A percentile compares a stretch with the other conserved stretches of the same genome.
Conservation (phyloP, 2,329 filamentous ascomycete genomes). For the Colletotrichum cuscutae region DNA sequence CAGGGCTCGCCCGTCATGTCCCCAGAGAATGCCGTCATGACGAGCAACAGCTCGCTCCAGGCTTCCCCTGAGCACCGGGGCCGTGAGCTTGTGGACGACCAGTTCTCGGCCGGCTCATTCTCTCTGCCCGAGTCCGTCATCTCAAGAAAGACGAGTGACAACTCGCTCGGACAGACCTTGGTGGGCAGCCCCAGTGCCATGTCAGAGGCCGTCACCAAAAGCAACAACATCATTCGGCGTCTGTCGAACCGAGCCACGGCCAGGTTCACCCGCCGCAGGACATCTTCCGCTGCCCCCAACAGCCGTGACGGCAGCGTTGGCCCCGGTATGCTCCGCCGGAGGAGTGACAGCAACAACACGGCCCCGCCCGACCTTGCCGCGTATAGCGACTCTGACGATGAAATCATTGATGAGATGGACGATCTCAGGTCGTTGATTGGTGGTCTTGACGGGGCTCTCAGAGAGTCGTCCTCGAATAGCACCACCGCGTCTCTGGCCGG, state of each 20-base stretch:
- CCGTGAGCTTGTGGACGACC: slow-evolving; percentile 61
- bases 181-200: slow-evolving; percentile 67
- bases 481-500: slow-evolving; percentile 58
- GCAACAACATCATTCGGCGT: slow-evolving; percentile 76
- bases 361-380: slow-evolving; percentile 61
- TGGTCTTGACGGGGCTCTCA: slow-evolving; percentile 52
- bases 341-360: slow-evolving; percentile 89
- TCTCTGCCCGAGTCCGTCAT: slow-evolving; percentile 80
- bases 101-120: slow-evolving; percentile 64
- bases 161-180: slow-evolving; percentile 72
- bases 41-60: slow-evolving; percentile 72
- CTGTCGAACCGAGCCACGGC: slow-evolving; percentile 83
- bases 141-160: slow-evolving; percentile 66
- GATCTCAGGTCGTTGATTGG: slow-evolving; percentile 53
- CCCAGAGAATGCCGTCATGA: slow-evolving; percentile 62
- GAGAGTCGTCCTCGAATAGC: slow-evolving; percentile 60
- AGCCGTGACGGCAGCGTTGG: slow-evolving; percentile 90
- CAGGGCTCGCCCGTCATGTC: slow-evolving; percentile 68
- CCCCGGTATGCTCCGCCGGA: slow-evolving; percentile 85
- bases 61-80: slow-evolving; percentile 73
- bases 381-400: slow-evolving; percentile 67
- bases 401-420: slow-evolving; percentile 62
- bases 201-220: slow-evolving; percentile 50
- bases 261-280: slow-evolving; percentile 73
- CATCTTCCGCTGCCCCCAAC: slow-evolving; percentile 79